phyloP scores from a whole-genome alignment of 2,329 filamentous ascomycete species.

The Ophiobolus disseminans region DNA sequence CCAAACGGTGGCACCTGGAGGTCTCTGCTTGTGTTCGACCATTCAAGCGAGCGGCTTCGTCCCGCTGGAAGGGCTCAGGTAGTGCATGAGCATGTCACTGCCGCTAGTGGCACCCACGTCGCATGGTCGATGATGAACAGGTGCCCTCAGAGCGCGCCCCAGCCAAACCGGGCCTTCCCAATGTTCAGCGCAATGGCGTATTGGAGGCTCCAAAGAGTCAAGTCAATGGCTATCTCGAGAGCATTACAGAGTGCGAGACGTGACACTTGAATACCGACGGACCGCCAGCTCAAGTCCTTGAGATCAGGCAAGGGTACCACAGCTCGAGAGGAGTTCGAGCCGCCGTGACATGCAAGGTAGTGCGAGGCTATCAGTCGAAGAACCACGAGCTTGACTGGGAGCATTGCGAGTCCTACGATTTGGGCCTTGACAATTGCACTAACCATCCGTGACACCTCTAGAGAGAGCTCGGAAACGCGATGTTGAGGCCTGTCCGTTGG shows the following conservation, averaged over 20 bases:
- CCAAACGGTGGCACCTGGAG: constrained; percentile 9
- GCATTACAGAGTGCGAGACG: constrained; percentile 43
- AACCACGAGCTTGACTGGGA: constrained; percentile 41
- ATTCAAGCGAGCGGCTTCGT: constrained; percentile 1
- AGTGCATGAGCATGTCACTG: constrained; percentile 9
- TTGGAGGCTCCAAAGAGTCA: constrained; percentile 44
- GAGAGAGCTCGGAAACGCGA: constrained; percentile 47
- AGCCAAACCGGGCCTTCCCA: constrained; percentile 42
- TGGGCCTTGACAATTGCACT: constrained; percentile 41
- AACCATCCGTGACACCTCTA: constrained; percentile 42
- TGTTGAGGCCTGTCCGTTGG: constrained; percentile 25
- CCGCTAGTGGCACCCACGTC: neutral
- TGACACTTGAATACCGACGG: constrained; percentile 33
- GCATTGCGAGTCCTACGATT: constrained; percentile 36
- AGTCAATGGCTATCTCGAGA: constrained; percentile 42
- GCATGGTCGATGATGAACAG: constrained; percentile 1
- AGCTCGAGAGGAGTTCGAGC: constrained; percentile 12
- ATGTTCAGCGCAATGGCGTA: constrained; percentile 35
- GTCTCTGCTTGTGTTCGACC: constrained; percentile 14
- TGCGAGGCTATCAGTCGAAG: constrained; percentile 43
- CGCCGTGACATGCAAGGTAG: constrained; percentile 25
- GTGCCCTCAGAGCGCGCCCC: constrained; percentile 40
- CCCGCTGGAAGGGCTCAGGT: neutral
- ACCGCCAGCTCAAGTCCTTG: constrained; percentile 21
- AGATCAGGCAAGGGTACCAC: constrained; percentile 15